These are phyloP conservation scores for Plenodomus tracheiphilus DNA, from an alignment of 2,329 filamentous ascomycete species.

Conservation along the genomic window DNA sequence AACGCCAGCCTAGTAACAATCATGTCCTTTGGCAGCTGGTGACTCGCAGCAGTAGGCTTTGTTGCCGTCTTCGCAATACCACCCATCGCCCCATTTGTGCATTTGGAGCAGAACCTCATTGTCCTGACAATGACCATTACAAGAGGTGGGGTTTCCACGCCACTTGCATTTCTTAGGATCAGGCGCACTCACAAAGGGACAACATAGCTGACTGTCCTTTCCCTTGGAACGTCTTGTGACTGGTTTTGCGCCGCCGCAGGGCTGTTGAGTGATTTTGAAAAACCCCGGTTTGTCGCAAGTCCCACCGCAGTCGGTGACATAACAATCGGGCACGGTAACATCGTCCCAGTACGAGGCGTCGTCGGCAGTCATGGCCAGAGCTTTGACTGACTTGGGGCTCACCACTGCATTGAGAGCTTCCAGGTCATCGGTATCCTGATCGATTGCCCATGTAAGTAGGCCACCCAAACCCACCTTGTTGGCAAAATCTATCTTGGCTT, in stretches of 20 bases:
- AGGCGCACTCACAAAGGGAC: conserved; percentile 17
- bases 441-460: conserved; percentile 1
- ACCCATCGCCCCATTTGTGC: conserved; percentile 19
- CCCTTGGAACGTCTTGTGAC: conserved; percentile 10
- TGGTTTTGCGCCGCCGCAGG: conserved; percentile 26
- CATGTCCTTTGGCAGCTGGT: conserved; percentile 18
- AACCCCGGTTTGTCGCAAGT: conserved; percentile 32
- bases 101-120: conserved; percentile 24
- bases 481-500: conserved; percentile 53
- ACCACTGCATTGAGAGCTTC: conserved; percentile 6
- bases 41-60: conserved; percentile 35
- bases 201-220: conserved; percentile 16
- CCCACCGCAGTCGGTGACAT: conserved; percentile 33
- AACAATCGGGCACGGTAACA: conserved; percentile 24
- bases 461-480: conserved; percentile 12
- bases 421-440: neutral
- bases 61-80: conserved; percentile 34
- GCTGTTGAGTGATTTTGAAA: conserved; percentile 29
- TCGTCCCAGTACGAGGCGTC: conserved; percentile 14
- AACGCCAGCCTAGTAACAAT: conserved; percentile 24
- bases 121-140: conserved; percentile 11
- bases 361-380: conserved; percentile 4
- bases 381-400: conserved; percentile 6
- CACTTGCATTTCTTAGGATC: conserved; percentile 36
- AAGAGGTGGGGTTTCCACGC: conserved; percentile 33